Conservation (phyloP, 2,329 filamentous ascomycete species). For the Stenocarpella maydis region DNA sequence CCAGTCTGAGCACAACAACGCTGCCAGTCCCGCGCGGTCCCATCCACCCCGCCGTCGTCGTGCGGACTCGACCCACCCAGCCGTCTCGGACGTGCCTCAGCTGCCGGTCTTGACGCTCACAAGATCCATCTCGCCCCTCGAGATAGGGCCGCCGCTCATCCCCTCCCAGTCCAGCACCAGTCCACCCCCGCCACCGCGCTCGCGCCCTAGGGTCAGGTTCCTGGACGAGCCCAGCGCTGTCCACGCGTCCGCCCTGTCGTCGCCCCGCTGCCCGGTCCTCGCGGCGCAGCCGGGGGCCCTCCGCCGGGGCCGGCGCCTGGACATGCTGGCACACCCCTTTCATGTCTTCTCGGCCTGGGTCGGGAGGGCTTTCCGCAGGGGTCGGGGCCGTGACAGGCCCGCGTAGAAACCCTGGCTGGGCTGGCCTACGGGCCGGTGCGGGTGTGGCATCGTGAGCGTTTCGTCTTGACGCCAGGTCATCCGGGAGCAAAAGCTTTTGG, state of each 20-base stretch:
- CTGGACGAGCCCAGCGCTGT: not conserved
- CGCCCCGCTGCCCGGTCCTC: not conserved
- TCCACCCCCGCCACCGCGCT: not conserved
- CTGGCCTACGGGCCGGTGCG: not conserved
- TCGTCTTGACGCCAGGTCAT: no score
- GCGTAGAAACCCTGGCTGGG: not conserved
- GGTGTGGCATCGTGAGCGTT: not conserved
- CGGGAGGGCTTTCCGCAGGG: no score
- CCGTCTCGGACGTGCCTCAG: not conserved
- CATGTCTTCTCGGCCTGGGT: not conserved
- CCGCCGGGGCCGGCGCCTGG: rapidly evolving
- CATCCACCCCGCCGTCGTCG: no score
- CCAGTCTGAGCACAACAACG: not conserved
- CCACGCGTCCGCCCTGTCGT: not conserved
- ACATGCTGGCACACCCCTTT: not conserved
- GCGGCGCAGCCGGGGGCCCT: not conserved
- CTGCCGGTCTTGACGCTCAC: rapidly evolving
- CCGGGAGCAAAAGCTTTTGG: not conserved
- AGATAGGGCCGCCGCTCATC: not conserved
- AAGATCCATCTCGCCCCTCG: not conserved
- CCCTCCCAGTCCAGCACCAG: not conserved
- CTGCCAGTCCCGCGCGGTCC: not conserved
- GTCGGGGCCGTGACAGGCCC: no score
- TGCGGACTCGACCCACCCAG: not conserved
- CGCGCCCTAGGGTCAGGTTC: not conserved